Percentiles rank a stretch among this genome's conserved stretches.
These are phyloP conservation scores for Lipomyces sp. DNA, from an alignment of 805 yeast genomes.

Conservation along the genomic window DNA sequence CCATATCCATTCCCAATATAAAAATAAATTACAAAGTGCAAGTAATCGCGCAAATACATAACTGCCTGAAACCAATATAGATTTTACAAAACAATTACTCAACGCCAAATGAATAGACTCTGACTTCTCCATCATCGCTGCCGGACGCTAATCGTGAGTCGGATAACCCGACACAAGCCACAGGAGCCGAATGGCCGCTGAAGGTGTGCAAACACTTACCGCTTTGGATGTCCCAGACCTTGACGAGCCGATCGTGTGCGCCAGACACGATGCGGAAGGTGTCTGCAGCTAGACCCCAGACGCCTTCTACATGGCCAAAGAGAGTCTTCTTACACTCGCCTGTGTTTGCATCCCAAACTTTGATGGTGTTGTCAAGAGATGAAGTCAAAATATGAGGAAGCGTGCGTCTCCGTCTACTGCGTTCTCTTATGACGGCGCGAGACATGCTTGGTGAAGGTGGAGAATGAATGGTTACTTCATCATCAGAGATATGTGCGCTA, in stretches of 20 bases:
- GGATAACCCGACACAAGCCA: constrained; percentile 73
- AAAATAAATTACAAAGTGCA: background rate
- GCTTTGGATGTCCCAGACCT: constrained; percentile 94
- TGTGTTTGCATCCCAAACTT: constrained; percentile 90
- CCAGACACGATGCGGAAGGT: constrained; percentile 93
- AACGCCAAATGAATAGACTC: constrained; percentile 76
- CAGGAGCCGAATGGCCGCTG: constrained; percentile 67
- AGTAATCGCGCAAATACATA: background rate
- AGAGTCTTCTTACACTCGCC: constrained; percentile 92
- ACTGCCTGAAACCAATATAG: background rate
- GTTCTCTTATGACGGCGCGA: constrained; percentile 6
- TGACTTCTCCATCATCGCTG: constrained; percentile 84
- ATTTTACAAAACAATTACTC: constrained; percentile 11
- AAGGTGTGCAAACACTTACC: constrained; percentile 95
- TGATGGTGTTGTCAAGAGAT: constrained; percentile 93
- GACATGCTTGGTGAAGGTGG: constrained; percentile 28
- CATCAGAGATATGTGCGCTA: constrained; percentile 15
- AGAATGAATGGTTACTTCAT: constrained; percentile 33
- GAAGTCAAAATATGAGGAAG: constrained; percentile 56
- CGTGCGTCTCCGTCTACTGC: constrained; percentile 14
- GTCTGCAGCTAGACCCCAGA: constrained; percentile 96
- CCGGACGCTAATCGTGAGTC: constrained; percentile 92
- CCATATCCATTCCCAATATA: background rate
- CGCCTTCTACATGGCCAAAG: constrained; percentile 98
- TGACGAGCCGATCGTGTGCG: constrained; percentile 86